Evolutionary conservation across 1,284 basidiomycete species (phyloP).

Genomic region (Chondrostereum purpureum): DNA sequence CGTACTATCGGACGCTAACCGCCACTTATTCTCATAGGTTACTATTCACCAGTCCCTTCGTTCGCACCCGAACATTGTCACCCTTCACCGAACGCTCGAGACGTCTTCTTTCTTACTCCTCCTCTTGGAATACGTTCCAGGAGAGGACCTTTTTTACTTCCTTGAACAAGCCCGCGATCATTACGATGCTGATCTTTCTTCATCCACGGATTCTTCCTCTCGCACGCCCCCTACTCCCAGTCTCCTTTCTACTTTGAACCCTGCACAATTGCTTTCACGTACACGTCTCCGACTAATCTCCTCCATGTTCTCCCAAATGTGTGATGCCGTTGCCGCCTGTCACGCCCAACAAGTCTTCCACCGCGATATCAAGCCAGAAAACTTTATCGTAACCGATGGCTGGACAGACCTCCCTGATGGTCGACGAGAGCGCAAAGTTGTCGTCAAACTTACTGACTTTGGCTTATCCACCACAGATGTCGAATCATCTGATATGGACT

Average conservation of each 20-base stretch:
- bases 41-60: conserved; percentile 93
- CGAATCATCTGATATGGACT: conserved; percentile 93
- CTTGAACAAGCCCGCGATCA: conserved; percentile 89
- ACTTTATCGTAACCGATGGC: conserved; percentile 88
- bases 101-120: conserved; percentile 44
- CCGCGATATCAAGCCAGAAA: conserved; percentile 98
- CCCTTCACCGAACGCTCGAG: conserved; percentile 80
- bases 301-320: conserved; percentile 97
- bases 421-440: conserved; percentile 64
- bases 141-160: conserved; percentile 96
- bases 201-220: conserved; percentile 40
- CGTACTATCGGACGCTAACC: conserved; percentile 11
- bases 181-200: conserved; percentile 47
- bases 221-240: conserved; percentile 91
- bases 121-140: conserved; percentile 81
- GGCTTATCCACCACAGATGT: conserved; percentile 88
- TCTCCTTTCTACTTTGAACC: conserved; percentile 83
- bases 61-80: conserved; percentile 91
- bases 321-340: conserved; percentile 94
- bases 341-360: conserved; percentile 91
- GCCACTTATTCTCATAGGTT: conserved; percentile 44
- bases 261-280: conserved; percentile 77
- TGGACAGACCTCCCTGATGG: conserved; percentile 48
- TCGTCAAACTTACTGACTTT: conserved; percentile 96
- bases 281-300: conserved; percentile 88